Percentiles rank a stretch among this genome's conserved stretches.
Evolutionary conservation across 192 early-diverging fungal genomes (phyloP).

Genomic region (Powellomyces hirtus): DNA sequence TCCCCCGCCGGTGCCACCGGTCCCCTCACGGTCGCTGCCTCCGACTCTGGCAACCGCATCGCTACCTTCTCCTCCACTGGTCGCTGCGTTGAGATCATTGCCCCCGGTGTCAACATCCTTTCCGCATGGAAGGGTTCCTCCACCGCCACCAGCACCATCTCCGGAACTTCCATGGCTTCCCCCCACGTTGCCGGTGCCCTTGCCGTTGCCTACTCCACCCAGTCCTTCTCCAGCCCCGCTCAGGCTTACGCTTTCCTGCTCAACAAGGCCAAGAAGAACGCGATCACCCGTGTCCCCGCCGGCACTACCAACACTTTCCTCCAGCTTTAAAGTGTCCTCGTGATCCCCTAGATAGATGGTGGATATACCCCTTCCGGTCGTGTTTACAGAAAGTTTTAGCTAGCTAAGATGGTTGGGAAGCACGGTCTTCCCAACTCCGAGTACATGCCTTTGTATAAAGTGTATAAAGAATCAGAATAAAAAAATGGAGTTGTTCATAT

Average conservation of each 20-base stretch:
- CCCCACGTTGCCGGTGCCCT: conserved; percentile 57
- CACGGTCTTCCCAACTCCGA: too few relatives aligned
- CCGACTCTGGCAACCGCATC: conserved; percentile 18
- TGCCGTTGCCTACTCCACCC: conserved; percentile 34
- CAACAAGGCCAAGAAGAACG: conserved; percentile 1
- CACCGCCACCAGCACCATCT: conserved; percentile 65
- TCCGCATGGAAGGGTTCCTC: conserved; percentile 35
- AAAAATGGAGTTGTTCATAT: too few relatives aligned
- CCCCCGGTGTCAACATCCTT: conserved; percentile 54
- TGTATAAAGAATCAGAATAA: too few relatives aligned
- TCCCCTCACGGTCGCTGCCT: conserved; percentile 37
- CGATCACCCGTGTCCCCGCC: conserved; percentile 7
- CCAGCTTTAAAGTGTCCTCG: conserved; percentile 30
- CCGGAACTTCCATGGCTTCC: conserved; percentile 59
- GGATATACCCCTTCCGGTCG: too few relatives aligned
- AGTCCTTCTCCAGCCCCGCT: background rate
- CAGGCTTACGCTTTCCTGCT: conserved; percentile 21
- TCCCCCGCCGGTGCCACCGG: conserved; percentile 44
- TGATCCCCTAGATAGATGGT: too few relatives aligned
- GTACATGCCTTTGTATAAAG: too few relatives aligned
- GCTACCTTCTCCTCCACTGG: conserved; percentile 54
- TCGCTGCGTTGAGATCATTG: conserved; percentile 60
- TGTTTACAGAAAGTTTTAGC: too few relatives aligned
- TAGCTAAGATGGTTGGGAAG: too few relatives aligned
- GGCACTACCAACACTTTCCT: conserved; percentile 33